Evolutionary conservation across 257 asterid species (phyloP), one percentile per base, ranked within the genome.

Genomic region (Nicotiana otophora): DNA sequence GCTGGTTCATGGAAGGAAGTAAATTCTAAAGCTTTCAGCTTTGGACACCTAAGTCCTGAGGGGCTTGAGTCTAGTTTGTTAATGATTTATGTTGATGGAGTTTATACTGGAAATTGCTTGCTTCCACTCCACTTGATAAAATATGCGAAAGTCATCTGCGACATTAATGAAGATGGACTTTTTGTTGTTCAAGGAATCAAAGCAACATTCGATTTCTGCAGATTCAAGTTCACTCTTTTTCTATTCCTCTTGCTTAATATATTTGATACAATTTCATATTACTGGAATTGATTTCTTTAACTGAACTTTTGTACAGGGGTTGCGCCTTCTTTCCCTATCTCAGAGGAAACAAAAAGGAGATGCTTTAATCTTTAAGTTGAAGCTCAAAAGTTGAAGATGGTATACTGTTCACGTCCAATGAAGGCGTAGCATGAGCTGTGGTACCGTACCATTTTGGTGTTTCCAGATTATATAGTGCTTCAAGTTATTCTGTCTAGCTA

Each of bases 1-100:
- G 84, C 86, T 1, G 84, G 87, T 1, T 81, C 81, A 68, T 66
- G 57, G n/a, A 87, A 81, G 62, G 48, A 48, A 33, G 33, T 85
- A 15, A 84, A 75, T 0, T 10, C 11, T 4, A 70, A 23, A 5
- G 10, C 28, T 9, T 39, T 57, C 51, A 23, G 5, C 16, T 1
- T 0, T 54, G 10, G 7, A 66, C 4, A 34, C 3, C 9, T 5
- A 3, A 17, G 1, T 14, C 17, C 23, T 53, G 39, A 68, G 11
- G 62, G 16, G 4, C 2, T 28, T 39, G 30, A 6, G 3, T 33
- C 55, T 1, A 23, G 28, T 0, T 4, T 57, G 4, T 0, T 58
- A 3, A 57, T 82, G 64, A 39, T 82, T 3, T 70, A 58, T 26
- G 51, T 15, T 9, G 34, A 58, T 42, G 81, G 81, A 26, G 63